These are phyloP conservation scores for Clonostachys rhizophaga DNA, from an alignment of 2,329 filamentous ascomycete species.

Conservation along the genomic window DNA sequence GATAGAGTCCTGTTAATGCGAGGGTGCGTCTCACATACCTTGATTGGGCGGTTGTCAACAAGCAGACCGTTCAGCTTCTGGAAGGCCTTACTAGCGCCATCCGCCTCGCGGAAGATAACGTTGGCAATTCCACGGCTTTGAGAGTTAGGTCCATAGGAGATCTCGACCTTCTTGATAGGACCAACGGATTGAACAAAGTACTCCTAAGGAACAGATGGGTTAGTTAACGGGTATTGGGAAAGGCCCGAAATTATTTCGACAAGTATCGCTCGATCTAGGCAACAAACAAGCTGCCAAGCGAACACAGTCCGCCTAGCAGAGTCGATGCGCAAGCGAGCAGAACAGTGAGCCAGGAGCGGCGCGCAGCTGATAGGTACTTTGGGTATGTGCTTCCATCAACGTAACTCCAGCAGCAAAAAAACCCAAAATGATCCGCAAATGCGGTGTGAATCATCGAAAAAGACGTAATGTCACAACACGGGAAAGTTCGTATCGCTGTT, in stretches of 20 bases:
- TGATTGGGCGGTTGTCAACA: conserved; percentile 87
- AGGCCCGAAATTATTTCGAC: conserved; percentile 17
- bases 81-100: conserved; percentile 80
- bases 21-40: conserved; percentile 49
- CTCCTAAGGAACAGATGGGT: conserved; percentile 74
- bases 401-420: not conserved
- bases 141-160: conserved; percentile 91
- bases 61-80: conserved; percentile 81
- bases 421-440: not conserved
- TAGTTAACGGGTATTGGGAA: conserved; percentile 49
- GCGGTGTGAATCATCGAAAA: not conserved
- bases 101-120: conserved; percentile 76
- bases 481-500: not conserved
- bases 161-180: conserved; percentile 82
- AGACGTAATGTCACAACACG: not conserved
- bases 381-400: too few species aligned
- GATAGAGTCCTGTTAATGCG: conserved; percentile 3
- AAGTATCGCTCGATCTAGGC: conserved; percentile 18
- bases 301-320: conserved; percentile 4
- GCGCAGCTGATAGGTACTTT: too few species aligned
- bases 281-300: too few species aligned
- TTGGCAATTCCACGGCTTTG: conserved; percentile 89
- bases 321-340: conserved; percentile 5
- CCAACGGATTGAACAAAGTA: conserved; percentile 89
- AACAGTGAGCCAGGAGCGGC: conserved; percentile 1